Conservation (phyloP, 2,329 filamentous ascomycete species). For the Penicillium paneum region DNA sequence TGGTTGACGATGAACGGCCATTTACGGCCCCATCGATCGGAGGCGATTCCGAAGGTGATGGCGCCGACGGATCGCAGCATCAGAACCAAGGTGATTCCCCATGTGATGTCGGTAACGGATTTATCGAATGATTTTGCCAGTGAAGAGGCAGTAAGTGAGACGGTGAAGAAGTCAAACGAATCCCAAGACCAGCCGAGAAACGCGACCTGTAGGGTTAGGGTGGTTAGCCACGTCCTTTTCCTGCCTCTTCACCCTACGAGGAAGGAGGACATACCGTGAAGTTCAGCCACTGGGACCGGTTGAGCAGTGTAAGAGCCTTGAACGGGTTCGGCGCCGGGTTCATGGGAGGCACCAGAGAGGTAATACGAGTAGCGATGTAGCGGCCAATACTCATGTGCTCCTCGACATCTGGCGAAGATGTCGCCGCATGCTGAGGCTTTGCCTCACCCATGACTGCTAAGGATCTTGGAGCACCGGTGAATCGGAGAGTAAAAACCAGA, state of each 20-base stretch:
- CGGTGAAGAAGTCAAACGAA: conserved; percentile 62
- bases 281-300: conserved; percentile 58
- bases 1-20: conserved; percentile 62
- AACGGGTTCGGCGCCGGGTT: conserved; percentile 54
- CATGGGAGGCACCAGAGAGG: conserved; percentile 57
- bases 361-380: conserved; percentile 54
- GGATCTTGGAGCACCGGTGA: background rate
- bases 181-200: conserved; percentile 55
- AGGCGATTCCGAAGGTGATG: conserved; percentile 53
- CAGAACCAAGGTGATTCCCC: conserved; percentile 56
- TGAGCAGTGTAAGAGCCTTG: conserved; percentile 50
- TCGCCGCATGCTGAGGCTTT: background rate
- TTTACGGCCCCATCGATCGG: conserved; percentile 55
- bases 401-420: conserved; percentile 20
- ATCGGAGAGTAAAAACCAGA: background rate
- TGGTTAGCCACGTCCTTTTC: background rate
- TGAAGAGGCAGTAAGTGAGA: conserved; percentile 54
- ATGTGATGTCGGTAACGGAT: conserved; percentile 58
- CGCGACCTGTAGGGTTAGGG: conserved; percentile 30
- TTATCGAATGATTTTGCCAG: conserved; percentile 54
- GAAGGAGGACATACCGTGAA: conserved; percentile 41
- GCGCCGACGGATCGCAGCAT: conserved; percentile 61
- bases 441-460: conserved; percentile 14
- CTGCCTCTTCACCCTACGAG: background rate
- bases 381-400: conserved; percentile 35